Evolutionary conservation across 1,284 basidiomycete genomes (phyloP), one percentile per base, ranked within the genome.

Genomic region (Pseudozyma tsukubaensis): DNA sequence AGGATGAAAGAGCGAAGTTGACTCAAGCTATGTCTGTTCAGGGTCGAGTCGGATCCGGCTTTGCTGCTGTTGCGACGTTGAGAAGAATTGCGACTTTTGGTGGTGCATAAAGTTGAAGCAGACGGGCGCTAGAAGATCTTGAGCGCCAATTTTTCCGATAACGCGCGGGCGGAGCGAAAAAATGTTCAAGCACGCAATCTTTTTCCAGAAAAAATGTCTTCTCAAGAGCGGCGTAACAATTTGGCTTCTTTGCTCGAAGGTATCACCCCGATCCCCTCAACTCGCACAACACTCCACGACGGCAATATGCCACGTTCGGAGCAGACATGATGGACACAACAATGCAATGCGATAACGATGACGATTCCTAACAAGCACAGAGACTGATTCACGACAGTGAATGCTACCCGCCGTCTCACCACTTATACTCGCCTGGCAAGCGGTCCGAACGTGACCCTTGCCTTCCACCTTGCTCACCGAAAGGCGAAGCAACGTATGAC

Each of bases 391-490:
- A 14, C 3, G 12, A 29, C n/a, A 24, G 24, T 16, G 19, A 19
- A 37, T n/a, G 32, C 12, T 42, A 21, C n/a, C 42, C 42, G 24
- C n/a, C n/a, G 19, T 4, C 4, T 63, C 50, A 73, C 71, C 71
- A 73, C 32, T 65, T 67, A 50, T 73, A 73, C 52, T 69, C 71
- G 32, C 71, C 71, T 4, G 71, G 71, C 21, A 73, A 36, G 7
- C 61, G 65, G 13, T 72, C 59, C 19, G 50, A 50, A 1, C 58
- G 40, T 7, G 51, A 50, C 4, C 16, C 44, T 21, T 50, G 60
- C 12, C 54, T 57, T 2, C 48, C 50, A 18, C 55, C 49, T 6
- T 50, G 57, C 16, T 57, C 52, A 3, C 58, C 45, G n/a, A 63
- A 72, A 8, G 69, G 69, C 36, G 59, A 62, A 34, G 63, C 56